Evolutionary conservation across 108 stramenopile genomes (phyloP).

Genomic region (Nitzschia sp.): DNA sequence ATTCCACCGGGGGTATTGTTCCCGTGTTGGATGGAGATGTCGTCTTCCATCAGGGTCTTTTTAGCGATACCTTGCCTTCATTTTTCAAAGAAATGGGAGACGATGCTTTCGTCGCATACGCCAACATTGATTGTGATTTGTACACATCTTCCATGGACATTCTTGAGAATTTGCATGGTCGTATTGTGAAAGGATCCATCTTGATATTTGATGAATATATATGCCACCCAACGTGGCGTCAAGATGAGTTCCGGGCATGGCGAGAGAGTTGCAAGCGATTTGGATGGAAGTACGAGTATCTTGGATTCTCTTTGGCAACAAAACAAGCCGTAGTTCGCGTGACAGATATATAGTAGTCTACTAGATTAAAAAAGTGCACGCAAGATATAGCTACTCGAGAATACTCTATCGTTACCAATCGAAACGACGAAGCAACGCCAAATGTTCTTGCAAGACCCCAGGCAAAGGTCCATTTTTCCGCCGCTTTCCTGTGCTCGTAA

Average conservation of each 20-base stretch:
- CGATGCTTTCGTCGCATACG: conserved; percentile 71
- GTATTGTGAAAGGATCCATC: conserved; percentile 77
- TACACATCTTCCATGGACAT: conserved; percentile 78
- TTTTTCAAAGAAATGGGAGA: conserved; percentile 51
- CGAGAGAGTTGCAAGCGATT: conserved; percentile 86
- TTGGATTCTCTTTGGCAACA: conserved; percentile 78
- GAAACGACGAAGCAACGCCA: background rate
- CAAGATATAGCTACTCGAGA: too few relatives aligned
- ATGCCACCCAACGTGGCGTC: conserved; percentile 83
- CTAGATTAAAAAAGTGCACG: too few relatives aligned
- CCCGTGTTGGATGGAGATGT: conserved; percentile 70
- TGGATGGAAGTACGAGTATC: conserved; percentile 88
- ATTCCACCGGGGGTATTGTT: conserved; percentile 75
- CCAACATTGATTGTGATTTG: conserved; percentile 89
- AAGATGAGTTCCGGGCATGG: conserved; percentile 85
- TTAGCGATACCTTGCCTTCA: conserved; percentile 70
- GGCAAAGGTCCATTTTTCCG: background rate
- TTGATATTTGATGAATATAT: conserved; percentile 86
- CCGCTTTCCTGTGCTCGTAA: background rate
- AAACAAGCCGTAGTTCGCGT: conserved; percentile 83
- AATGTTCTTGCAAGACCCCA: background rate
- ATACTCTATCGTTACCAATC: background rate
- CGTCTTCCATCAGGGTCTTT: conserved; percentile 76
- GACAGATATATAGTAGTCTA: conserved; percentile 49
- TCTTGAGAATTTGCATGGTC: conserved; percentile 74